A percentile compares a stretch with the other conserved stretches of the same genome.
phyloP scores from a whole-genome alignment of 495 filamentous ascomycete species.

The Chlorociboria aeruginascens region DNA sequence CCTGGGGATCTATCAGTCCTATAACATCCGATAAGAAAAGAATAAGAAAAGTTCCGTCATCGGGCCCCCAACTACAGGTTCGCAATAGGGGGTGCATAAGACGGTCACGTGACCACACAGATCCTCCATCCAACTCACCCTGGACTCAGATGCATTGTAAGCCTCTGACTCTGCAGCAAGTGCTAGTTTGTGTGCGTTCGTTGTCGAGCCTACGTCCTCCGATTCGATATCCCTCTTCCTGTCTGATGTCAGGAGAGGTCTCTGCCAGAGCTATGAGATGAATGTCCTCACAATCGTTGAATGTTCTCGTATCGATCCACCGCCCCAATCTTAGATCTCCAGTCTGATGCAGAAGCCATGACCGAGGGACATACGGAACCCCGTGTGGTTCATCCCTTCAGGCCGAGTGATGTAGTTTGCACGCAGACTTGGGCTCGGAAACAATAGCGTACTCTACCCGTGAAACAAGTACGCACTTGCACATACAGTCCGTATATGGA shows the following conservation, averaged over 20 bases:
- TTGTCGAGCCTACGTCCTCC: conserved; percentile 6
- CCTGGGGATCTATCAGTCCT: conserved; percentile 18
- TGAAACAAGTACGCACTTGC: no score
- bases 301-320: conserved; percentile 40
- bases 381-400: background rate
- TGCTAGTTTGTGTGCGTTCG: conserved; percentile 14
- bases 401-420: background rate
- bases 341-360: conserved; percentile 23
- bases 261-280: background rate
- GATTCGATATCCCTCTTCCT: conserved; percentile 13
- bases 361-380: background rate
- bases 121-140: conserved; percentile 8
- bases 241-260: background rate
- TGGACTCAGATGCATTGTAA: conserved; percentile 14
- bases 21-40: no score
- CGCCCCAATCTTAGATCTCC: conserved; percentile 30
- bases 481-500: no score
- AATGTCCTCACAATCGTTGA: conserved; percentile 31
- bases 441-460: no score
- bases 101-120: no score
- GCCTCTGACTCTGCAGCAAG: conserved; percentile 16
- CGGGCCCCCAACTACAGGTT: background rate
- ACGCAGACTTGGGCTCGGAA: background rate
- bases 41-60: no score
- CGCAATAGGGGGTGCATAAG: no score